Conservation (phyloP, 805 yeast genomes). For the Maudiozyma barnettii region DNA sequence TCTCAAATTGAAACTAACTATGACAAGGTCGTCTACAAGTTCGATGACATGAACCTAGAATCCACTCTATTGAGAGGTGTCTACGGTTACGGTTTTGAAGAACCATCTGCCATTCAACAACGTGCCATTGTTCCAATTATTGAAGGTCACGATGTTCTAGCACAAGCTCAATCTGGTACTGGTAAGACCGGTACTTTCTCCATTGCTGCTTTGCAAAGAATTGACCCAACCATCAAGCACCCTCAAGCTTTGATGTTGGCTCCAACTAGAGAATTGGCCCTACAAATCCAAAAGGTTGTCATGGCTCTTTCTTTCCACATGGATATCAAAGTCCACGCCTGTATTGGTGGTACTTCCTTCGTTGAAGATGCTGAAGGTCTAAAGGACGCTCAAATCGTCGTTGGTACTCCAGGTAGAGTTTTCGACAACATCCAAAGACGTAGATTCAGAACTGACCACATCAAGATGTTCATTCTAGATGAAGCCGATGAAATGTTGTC, state of each 20-base stretch:
- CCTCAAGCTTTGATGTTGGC: conserved; percentile 92
- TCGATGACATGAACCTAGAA: conserved; percentile 72
- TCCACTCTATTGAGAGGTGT: conserved; percentile 54
- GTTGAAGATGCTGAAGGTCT: conserved; percentile 81
- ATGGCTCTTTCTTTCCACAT: conserved; percentile 82
- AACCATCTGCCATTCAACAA: conserved; percentile 95
- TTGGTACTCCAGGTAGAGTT: conserved; percentile 98
- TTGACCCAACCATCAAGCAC: conserved; percentile 61
- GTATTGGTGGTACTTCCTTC: conserved; percentile 93
- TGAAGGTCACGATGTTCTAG: conserved; percentile 89
- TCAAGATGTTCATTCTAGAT: conserved; percentile 91
- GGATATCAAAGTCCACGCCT: conserved; percentile 88
- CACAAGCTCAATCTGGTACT: conserved; percentile 99
- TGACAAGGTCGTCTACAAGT: conserved; percentile 75
- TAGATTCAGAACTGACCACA: conserved; percentile 65
- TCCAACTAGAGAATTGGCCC: conserved; percentile 96
- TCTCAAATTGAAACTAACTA: conserved; percentile 87
- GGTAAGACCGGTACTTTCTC: conserved; percentile 99
- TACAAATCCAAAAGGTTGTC: conserved; percentile 91
- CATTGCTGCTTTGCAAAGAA: conserved; percentile 64
- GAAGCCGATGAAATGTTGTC: conserved; percentile 96
- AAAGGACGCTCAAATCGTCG: conserved; percentile 78
- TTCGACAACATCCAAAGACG: conserved; percentile 91
- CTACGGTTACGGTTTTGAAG: conserved; percentile 87
- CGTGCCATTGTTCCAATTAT: conserved; percentile 94